Conservation (phyloP, 148 eudicot species). For the Vaccinium vitisidaea region DNA sequence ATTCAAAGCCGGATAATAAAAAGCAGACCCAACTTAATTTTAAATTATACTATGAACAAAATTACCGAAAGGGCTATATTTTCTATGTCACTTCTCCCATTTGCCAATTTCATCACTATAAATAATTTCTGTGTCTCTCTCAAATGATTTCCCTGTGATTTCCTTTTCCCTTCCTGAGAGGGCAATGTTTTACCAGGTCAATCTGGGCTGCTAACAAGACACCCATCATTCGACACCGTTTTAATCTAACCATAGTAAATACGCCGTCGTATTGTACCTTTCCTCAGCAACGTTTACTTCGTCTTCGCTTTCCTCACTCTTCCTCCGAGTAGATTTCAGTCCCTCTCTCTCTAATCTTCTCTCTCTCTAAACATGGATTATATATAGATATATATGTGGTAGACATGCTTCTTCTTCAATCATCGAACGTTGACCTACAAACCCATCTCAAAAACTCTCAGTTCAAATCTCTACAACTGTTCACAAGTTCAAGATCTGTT, state of each 20-base stretch:
- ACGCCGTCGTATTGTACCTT: neutral
- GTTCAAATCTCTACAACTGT: neutral
- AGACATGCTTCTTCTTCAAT: neutral
- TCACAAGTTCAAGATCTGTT: neutral
- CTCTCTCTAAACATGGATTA: neutral
- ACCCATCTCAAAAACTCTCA: neutral
- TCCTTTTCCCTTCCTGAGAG: neutral
- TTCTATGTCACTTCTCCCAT: neutral
- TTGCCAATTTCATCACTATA: neutral
- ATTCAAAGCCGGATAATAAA: too few relatives aligned
- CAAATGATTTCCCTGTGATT: neutral
- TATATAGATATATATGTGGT: neutral
- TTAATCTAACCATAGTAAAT: too few relatives aligned
- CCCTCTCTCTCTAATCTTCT: neutral
- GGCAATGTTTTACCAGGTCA: neutral
- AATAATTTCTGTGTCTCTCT: neutral
- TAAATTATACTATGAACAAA: too few relatives aligned
- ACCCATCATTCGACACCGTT: neutral
- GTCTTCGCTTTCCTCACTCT: neutral
- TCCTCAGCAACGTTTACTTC: neutral
- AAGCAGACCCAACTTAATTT: too few relatives aligned
- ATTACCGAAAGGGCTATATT: too few relatives aligned
- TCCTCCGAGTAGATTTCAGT: neutral
- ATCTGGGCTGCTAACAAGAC: neutral
- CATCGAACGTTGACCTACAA: conserved; percentile 4